Conservation (phyloP, 495 filamentous ascomycete species). For the Penicillium cosmopolitanum region DNA sequence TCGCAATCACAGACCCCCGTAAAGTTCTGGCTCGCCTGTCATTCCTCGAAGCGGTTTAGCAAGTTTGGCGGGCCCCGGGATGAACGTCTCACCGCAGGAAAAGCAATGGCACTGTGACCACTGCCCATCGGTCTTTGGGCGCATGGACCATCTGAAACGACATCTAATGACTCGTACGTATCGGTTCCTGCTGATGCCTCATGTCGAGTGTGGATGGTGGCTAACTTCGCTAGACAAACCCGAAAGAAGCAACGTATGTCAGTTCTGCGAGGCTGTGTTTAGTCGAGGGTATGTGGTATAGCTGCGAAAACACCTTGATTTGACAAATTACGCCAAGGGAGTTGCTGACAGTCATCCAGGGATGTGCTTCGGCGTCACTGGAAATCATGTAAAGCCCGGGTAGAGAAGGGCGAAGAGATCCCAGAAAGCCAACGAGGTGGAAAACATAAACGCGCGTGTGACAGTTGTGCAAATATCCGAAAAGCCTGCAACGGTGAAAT, state of each 20-base stretch:
- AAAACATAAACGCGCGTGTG: constrained; percentile 42
- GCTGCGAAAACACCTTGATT: not conserved
- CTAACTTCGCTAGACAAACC: constrained; percentile 26
- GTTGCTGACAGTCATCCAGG: constrained; percentile 13
- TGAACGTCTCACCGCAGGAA: constrained; percentile 16
- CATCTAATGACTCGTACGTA: constrained; percentile 36
- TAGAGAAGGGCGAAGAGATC: constrained; percentile 26
- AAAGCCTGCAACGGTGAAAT: constrained; percentile 36
- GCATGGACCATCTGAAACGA: constrained; percentile 39
- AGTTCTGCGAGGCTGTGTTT: constrained; percentile 36
- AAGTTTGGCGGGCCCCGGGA: constrained; percentile 6
- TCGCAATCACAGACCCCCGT: constrained; percentile 10
- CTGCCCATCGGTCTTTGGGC: constrained; percentile 34
- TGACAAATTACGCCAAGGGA: not conserved
- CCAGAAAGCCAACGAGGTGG: constrained; percentile 33
- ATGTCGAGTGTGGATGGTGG: not conserved
- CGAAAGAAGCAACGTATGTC: constrained; percentile 26
- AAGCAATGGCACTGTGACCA: constrained; percentile 34
- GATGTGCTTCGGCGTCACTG: constrained; percentile 41
- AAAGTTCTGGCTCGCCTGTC: constrained; percentile 12
- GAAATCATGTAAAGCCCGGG: constrained; percentile 38
- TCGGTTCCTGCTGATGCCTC: not conserved
- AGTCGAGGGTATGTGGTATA: constrained; percentile 36
- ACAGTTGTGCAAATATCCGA: constrained; percentile 38
- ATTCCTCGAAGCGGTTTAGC: constrained; percentile 20